Base-by-base conservation (phyloP, 1,284 basidiomycete genomes). In the Malassezia sp. region DNA sequence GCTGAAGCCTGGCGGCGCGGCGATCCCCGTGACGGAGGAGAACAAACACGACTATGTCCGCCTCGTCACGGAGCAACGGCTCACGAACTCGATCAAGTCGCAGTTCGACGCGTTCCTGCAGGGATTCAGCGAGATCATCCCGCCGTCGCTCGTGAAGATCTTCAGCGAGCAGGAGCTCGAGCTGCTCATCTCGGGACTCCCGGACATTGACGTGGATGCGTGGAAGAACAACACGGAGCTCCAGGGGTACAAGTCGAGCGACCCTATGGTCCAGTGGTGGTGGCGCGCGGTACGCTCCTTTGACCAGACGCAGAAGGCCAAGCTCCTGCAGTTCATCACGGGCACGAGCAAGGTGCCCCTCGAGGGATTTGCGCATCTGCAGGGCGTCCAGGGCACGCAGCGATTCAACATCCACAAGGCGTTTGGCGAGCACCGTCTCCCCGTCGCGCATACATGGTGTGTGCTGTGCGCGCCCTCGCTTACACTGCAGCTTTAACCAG, bases 111-210 rank as follows among this genome's bases (percentile, higher is more conserved):
- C 83, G 36, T 78, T 97, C 56, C 78, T 89, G 4, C 77, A 77
- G 38, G 93, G 93, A 0, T 95, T 97, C 75, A 89, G 95, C 72
- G 91, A 97, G 71, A 84, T 91, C 65, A 85, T 90, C 53, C 86
- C 88, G 12, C 56, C 60, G 38, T 56, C 62, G 23, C 61, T 76
- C 21, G 73, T 76, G 48, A 72, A 75, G 53, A 76, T 78, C 58
- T 99, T 97, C 74, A 90, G 93, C 64, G 91, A 96, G 59, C 84
- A 93, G 74, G 93, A 99, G 70, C 79, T 99, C 31, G 93, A 97
- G 72, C 78, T 95, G n/a, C 77, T 95, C 36, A 95, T 95, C 59
- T 95, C 90, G 0, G 91, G 90, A 22, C 84, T 95, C 18, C 90
- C 91, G n/a, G 90, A 93, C 60, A 89, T 97, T 55, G 90, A 97